Evolutionary conservation across 371 early-diverging fungal species (phyloP), one percentile per base, ranked within the genome.

Genomic region (Mucor plumbeus): DNA sequence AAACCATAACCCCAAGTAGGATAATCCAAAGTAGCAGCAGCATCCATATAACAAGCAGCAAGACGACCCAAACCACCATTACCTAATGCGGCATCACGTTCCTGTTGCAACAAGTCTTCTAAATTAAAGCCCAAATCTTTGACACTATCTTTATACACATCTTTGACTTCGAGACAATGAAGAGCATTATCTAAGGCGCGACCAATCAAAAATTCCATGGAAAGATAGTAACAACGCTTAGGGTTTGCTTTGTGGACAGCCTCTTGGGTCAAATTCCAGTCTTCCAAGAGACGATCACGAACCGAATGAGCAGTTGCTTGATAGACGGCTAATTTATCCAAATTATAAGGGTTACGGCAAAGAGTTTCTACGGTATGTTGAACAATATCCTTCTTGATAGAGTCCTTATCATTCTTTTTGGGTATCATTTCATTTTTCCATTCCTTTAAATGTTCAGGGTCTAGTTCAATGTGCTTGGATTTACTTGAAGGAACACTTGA

Each of bases 31-130:
- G 94, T 90, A 38, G 97, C 97, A 69, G 96, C 73, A 38, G 95
- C 92, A 75, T 96, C 95, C 87, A 95, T 92, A 69, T 92, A 95
- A 71, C 95, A 95, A 39, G 95, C 95, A 6, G 95, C 95, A 50
- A 95, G 84, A 54, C 95, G 92, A 39, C 95, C 95, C 3, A 97
- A 80, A 73, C 97, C 97, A 65, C 97, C 97, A 73, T 97, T 97
- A 38, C 97, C 97, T 19, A 97, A 87, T 7, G 96, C 97, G 8
- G 97, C 96, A 70, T 97, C 97, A 55, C 87, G 86, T 79, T 97
- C 97, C 78, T 96, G 91, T 64, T 90, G 91, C 59, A 97, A 81
- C 56, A 94, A 72, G 70, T 96, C 96, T 71, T 97, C 97, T 71
- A 97, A 77, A 40, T 81, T 73, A 82, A 96, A 97, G 5, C 97